Conservation (phyloP, 2,329 filamentous ascomycete genomes). For the Hyphodiscus sp. region DNA sequence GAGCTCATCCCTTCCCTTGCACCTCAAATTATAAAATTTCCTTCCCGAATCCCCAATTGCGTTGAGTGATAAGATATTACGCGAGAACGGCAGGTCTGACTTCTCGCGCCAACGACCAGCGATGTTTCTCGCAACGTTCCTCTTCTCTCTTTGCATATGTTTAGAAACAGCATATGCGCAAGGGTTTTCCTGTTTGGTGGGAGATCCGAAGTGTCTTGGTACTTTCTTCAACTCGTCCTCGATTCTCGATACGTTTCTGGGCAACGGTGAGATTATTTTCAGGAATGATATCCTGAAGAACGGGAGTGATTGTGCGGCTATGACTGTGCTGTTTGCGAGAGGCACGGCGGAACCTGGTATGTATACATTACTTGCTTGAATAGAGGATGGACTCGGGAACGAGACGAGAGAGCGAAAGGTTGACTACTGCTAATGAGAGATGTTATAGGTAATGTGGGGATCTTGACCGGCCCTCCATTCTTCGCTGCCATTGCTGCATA, state of each 20-base stretch:
- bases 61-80: neutral
- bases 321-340: conserved; percentile 24
- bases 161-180: neutral
- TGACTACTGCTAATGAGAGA: neutral
- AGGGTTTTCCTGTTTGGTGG: conserved; percentile 1
- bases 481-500: conserved; percentile 23
- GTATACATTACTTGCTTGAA: neutral
- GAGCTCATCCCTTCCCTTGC: neutral
- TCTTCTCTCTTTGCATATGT: neutral
- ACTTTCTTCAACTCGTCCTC: conserved; percentile 4
- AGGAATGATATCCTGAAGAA: conserved; percentile 19
- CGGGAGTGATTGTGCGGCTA: conserved; percentile 18
- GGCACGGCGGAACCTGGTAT: conserved; percentile 23
- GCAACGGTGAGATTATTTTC: conserved; percentile 9
- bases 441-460: conserved; percentile 23
- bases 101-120: neutral
- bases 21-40: neutral
- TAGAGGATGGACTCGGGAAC: neutral
- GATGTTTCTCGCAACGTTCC: neutral
- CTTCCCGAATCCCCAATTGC: neutral
- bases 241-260: conserved; percentile 10
- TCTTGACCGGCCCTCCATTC: conserved; percentile 23
- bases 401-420: no score
- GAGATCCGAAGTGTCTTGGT: conserved; percentile 2
- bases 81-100: neutral